Base-by-base conservation (phyloP, 495 filamentous ascomycete species). In the Xeromyces bisporus region DNA sequence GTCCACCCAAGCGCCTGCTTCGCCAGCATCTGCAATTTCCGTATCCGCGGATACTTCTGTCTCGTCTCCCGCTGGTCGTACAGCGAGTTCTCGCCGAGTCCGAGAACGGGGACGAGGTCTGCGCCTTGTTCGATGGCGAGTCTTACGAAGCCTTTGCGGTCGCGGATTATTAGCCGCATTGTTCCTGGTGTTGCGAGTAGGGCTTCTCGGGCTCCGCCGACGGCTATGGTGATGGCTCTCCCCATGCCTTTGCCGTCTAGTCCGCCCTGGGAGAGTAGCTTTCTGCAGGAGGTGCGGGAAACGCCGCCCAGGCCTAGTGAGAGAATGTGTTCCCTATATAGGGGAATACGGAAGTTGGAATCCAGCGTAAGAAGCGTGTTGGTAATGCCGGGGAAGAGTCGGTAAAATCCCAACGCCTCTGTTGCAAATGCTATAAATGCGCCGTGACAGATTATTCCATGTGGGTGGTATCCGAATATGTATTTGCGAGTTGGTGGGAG, bases 391-490 rank as follows among this genome's bases (percentile, higher is more conserved):
- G 84, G 84, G 43, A 91, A 93, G n/a, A 91, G 69, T 26, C 75
- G 56, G 2, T 63, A 62, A 51, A 91, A 93, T 4, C 82, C 80
- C 1, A 80, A 55, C 0, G 72, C 74, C 37, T 91, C 81, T 1
- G 83, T 85, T 13, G 60, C 75, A 39, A 93, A 84, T 3, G 80
- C 73, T 2, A 73, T 77, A 44, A 77, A 78, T 3, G 83, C 80
- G 14, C 83, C 83, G 35, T 86, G 75, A 12, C 72, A 75, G 40
- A 87, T 85, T 49, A 92, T 83, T 27, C 83, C 83, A 49, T 91
- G 82, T 0, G 82, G 82, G 47, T 87, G 83, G 44, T 87, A 87
- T 18, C 83, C 82, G 47, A 92, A 84, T 40, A 92, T 80, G 58
- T 92, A 92, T 50, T 86, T 86, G 33, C 75, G 60, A 3, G 67